Base-by-base conservation (phyloP, 306 rosid genomes). In the Cyclanthera cordifolia region DNA sequence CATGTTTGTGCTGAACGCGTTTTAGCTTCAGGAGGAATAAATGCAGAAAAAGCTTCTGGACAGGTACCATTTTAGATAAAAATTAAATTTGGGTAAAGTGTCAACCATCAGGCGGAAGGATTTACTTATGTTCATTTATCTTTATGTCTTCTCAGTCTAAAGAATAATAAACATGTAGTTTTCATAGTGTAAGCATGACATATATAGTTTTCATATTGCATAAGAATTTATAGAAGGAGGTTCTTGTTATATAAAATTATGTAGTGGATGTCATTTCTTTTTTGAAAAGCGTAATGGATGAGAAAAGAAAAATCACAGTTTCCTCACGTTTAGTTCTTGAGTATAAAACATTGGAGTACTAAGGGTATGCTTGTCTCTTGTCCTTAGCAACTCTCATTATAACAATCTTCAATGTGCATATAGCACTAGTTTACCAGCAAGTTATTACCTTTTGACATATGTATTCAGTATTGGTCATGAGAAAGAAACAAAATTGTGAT, bases 1-100 rank as follows among this genome's bases (percentile, higher is more conserved):
- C 99, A 94, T 72, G 60, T 90, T 24, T 94, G 99, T 82, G 99
- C 97, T 34, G 99, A 94, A 55, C 85, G 79, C 61, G 90, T 96
- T 72, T 85, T 94, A 56, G 95, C 95, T 48, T 88, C 96, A 47
- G 90, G 82, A 64, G 84, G 79, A 76, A 17, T 64, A 12, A 79
- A 76, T 73, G 84, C 95, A 53, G 95, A 87, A 69, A 94, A 83
- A 73, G 99, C 94, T 51, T 78, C 99, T 0, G 99, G 99, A 57
- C 84, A 94, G 99, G 99, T 93, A 27, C 21, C 9, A 3, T 74
- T 19, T 43, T 2, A 51, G 51, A 63, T 39, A 0, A 10, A 4
- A 61, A 39, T 4, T 21, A 39, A 20, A 43, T 11, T 58, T 43
- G 50, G 30, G 6, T 12, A 41, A 39, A 7, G 39, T 65, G 70